phyloP scores from a whole-genome alignment of 2,329 filamentous ascomycete species.

The Chaetomiaceae sp. region DNA sequence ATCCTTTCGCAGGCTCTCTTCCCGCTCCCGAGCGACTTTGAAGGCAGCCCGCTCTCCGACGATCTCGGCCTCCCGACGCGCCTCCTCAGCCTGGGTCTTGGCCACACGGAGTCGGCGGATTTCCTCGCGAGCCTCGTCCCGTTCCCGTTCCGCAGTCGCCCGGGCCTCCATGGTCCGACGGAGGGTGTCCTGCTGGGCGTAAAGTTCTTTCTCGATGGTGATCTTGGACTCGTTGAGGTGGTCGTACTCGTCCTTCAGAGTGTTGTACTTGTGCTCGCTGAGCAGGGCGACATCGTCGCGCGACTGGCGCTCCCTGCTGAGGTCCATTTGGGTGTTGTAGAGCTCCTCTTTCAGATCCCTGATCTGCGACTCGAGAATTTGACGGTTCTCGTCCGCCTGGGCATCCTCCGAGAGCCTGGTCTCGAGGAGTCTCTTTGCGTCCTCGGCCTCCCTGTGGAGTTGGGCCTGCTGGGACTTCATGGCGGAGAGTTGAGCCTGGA shows the following conservation, averaged over 20 bases:
- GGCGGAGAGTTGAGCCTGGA: slow-evolving; percentile 82
- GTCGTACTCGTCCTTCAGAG: slow-evolving; percentile 79
- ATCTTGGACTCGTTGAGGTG: slow-evolving; percentile 91
- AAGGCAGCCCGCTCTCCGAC: slow-evolving; percentile 76
- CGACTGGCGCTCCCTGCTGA: slow-evolving; percentile 88
- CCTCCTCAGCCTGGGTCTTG: slow-evolving; percentile 80
- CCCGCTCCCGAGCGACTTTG: slow-evolving; percentile 72
- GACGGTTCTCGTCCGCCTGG: slow-evolving; percentile 74
- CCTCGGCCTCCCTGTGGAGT: slow-evolving; percentile 80
- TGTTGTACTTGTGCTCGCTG: slow-evolving; percentile 79
- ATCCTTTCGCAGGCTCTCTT: slow-evolving; percentile 71
- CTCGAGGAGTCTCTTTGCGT: slow-evolving; percentile 81
- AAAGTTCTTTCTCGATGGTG: slow-evolving; percentile 95
- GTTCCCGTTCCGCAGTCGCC: slow-evolving; percentile 74
- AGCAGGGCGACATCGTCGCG: slow-evolving; percentile 90
- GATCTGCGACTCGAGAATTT: slow-evolving; percentile 81
- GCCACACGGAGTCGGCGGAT: slow-evolving; percentile 77
- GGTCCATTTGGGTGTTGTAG: slow-evolving; percentile 78
- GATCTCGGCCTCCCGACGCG: slow-evolving; percentile 75
- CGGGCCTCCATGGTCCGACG: slow-evolving; percentile 80
- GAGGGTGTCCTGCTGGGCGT: slow-evolving; percentile 87
- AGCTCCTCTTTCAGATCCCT: slow-evolving; percentile 82
- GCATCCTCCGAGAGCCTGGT: slow-evolving; percentile 86
- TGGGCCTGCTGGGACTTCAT: slow-evolving; percentile 80
- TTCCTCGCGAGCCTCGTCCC: slow-evolving; percentile 83